phyloP scores from a whole-genome alignment of 2,329 filamentous ascomycete genomes.

The Pyrenophora teres region DNA sequence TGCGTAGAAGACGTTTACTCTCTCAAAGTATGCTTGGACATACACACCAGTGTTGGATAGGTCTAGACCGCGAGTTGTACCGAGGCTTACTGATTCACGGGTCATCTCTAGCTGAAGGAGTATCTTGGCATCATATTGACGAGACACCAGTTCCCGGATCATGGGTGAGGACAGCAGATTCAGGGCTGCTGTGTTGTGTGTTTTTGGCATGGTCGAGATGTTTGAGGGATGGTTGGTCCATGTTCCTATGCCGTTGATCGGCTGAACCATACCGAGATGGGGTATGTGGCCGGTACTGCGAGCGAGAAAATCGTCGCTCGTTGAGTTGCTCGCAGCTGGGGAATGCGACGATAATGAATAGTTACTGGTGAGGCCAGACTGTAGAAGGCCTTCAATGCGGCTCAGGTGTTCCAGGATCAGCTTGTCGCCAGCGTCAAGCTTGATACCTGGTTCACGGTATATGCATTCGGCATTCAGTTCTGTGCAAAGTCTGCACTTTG shows the following conservation, averaged over 20 bases:
- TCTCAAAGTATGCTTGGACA: slow-evolving; percentile 78
- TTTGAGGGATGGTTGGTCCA: slow-evolving; percentile 68
- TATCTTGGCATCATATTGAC: slow-evolving; percentile 80
- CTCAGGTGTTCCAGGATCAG: slow-evolving; percentile 78
- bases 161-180: slow-evolving; percentile 81
- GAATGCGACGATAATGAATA: slow-evolving; percentile 64
- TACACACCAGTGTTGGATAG: slow-evolving; percentile 75
- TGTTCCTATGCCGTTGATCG: slow-evolving; percentile 67
- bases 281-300: slow-evolving; percentile 46
- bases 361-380: slow-evolving; percentile 66
- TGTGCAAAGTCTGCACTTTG: slow-evolving; percentile 82
- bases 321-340: slow-evolving; percentile 51
- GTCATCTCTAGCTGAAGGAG: slow-evolving; percentile 80
- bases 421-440: slow-evolving; percentile 85
- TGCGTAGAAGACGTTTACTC: slow-evolving; percentile 84
- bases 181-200: slow-evolving; percentile 79
- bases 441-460: slow-evolving; percentile 84
- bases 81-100: slow-evolving; percentile 70
- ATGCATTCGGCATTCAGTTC: slow-evolving; percentile 82
- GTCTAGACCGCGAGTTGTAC: slow-evolving; percentile 66
- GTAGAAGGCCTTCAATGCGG: slow-evolving; percentile 78
- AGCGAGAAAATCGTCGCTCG: slow-evolving; percentile 50
- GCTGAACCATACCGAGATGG: slow-evolving; percentile 46
- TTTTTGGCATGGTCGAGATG: slow-evolving; percentile 84
- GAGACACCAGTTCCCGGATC: slow-evolving; percentile 76